These are phyloP conservation scores for Pilaira anomala DNA, from an alignment of 192 early-diverging fungal genomes.

Conservation along the genomic window DNA sequence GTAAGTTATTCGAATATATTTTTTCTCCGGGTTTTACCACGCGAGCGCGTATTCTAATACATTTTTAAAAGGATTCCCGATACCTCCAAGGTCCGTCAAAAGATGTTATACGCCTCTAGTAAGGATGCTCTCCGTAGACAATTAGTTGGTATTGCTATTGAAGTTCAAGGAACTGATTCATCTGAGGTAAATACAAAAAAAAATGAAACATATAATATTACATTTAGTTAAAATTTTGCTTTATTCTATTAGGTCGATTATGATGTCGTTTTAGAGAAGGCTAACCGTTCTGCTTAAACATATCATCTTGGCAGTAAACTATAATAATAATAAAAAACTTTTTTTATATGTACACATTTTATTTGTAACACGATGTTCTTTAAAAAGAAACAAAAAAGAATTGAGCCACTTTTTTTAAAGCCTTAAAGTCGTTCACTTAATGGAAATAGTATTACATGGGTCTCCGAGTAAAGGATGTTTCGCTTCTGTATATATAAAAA, in stretches of 20 bases:
- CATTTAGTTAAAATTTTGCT: background rate
- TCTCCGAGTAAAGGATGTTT: no score
- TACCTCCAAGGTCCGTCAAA: conserved; percentile 64
- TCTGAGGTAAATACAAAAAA: conserved; percentile 54
- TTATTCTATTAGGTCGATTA: conserved; percentile 33
- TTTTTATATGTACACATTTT: conserved; percentile 15
- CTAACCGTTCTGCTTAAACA: conserved; percentile 36
- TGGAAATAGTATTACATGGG: no score
- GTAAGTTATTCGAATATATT: conserved; percentile 38
- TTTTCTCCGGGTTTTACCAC: no score
- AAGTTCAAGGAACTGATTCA: conserved; percentile 84
- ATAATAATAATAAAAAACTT: background rate
- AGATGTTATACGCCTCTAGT: conserved; percentile 90
- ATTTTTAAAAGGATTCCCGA: conserved; percentile 71
- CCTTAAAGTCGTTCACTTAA: no score
- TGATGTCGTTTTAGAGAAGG: conserved; percentile 70
- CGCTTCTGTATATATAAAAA: no score
- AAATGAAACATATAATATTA: background rate
- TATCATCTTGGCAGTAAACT: background rate
- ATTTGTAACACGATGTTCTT: no score
- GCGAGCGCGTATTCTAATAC: background rate
- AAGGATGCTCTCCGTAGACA: conserved; percentile 74
- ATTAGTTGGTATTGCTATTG: conserved; percentile 68
- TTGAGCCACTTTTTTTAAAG: no score
- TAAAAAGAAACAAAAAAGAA: no score